Evolutionary conservation across 257 asterid genomes (phyloP), one percentile per base, ranked within the genome.

Genomic region (Capsicum pubescens): DNA sequence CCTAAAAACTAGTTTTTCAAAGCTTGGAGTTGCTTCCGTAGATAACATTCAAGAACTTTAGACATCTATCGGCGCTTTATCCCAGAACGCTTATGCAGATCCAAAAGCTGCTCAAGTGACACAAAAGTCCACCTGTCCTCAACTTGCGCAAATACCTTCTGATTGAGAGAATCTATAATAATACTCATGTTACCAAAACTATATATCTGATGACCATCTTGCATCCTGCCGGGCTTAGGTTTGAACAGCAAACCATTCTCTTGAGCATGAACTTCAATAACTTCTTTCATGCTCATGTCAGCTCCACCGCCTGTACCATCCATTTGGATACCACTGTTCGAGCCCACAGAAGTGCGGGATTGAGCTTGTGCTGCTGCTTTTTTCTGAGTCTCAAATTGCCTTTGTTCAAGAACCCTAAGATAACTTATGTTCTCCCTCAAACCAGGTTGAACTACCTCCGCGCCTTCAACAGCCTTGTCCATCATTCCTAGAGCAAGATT

Each of bases 141-240:
- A 13, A 64, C 85, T 85, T 89, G 98, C 3, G 99, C 93, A 89
- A 85, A 90, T 82, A 94, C 91, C 88, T 91, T 90, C 85, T 85
- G 87, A 84, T 96, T 94, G 79, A 90, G 91, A 60, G 93, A 79
- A 88, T 96, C 99, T 67, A 96, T 78, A 3, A 90, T 87, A 84
- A 96, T 90, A 88, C 94, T 93, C 52, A 93, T 84, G 84, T 87
- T 91, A 85, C 99, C 99, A 90, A 89, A 96, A 13, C 95, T 95
- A 82, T 94, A 94, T 70, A 96, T 93, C 85, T 94, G 99, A 83
- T 85, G 91, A 48, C 98, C 99, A 84, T 94, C 97, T 58, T 93
- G 98, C 84, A 88, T 90, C 84, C 98, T 90, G 55, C 98, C 97
- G 48, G 97, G 97, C 87, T 96, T 89, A 17, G 87, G 90, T 79